phyloP scores from a whole-genome alignment of 1,139 yeast species.

The Martiniozyma asiatica region DNA sequence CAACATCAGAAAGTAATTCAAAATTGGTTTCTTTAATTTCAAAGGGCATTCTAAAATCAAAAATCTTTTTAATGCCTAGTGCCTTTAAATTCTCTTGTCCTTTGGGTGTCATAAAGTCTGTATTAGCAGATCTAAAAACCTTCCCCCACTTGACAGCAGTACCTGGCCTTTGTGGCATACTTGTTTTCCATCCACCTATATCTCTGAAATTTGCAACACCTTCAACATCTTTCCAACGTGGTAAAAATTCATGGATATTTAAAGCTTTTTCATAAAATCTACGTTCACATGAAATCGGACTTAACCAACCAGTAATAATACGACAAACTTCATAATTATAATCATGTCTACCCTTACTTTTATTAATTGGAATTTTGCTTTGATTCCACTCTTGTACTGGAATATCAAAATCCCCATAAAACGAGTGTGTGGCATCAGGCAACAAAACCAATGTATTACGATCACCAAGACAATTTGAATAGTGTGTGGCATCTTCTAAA shows the following conservation, averaged over 20 bases:
- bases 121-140: slow-evolving; percentile 54
- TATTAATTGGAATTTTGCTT: slow-evolving; percentile 30
- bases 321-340: slow-evolving; percentile 47
- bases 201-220: slow-evolving; percentile 72
- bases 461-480: slow-evolving; percentile 36
- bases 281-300: slow-evolving; percentile 35
- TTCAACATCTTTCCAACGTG: slow-evolving; percentile 44
- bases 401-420: slow-evolving; percentile 35
- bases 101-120: slow-evolving; percentile 33
- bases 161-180: slow-evolving; percentile 11
- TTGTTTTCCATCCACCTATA: slow-evolving; percentile 60
- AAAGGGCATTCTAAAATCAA: slow-evolving; percentile 57
- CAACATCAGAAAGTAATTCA: slow-evolving; percentile 49
- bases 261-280: slow-evolving; percentile 35
- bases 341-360: slow-evolving; percentile 34
- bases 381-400: slow-evolving; percentile 25
- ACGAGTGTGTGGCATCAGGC: slow-evolving; percentile 71
- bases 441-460: slow-evolving; percentile 50
- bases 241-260: slow-evolving; percentile 25
- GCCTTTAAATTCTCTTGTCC: slow-evolving; percentile 32
- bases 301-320: slow-evolving; percentile 39
- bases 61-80: slow-evolving; percentile 44
- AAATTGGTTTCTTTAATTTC: slow-evolving; percentile 46
- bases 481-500: slow-evolving; percentile 44
- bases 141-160: slow-evolving; percentile 41